phyloP scores from a whole-genome alignment of 2,329 filamentous ascomycete species.

The Beauveria rudraprayagi region DNA sequence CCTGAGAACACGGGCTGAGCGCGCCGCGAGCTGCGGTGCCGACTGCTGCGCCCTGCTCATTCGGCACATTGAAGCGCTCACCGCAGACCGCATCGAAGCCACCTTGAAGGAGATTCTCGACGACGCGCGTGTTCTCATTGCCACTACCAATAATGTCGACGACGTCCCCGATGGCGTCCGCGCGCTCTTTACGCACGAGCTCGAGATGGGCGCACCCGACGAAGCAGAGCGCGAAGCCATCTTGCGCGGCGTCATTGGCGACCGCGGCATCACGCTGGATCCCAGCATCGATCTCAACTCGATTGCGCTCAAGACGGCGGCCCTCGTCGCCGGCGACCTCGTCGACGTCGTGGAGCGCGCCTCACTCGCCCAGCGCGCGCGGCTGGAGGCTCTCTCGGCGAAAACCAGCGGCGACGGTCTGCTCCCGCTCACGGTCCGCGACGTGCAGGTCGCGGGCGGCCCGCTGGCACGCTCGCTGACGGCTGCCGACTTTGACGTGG shows the following conservation, averaged over 20 bases:
- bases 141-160: conserved; percentile 91
- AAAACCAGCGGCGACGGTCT: conserved; percentile 30
- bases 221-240: conserved; percentile 89
- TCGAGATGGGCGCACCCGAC: conserved; percentile 88
- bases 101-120: conserved; percentile 76
- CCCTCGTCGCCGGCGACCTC: conserved; percentile 86
- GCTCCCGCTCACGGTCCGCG: conserved; percentile 56
- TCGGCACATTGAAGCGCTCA: conserved; percentile 82
- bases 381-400: conserved; percentile 64
- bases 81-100: conserved; percentile 80
- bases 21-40: conserved; percentile 79
- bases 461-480: conserved; percentile 69
- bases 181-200: conserved; percentile 87
- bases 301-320: conserved; percentile 90
- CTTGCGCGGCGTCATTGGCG: conserved; percentile 67
- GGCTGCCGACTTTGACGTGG: conserved; percentile 79
- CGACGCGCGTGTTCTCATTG: conserved; percentile 76
- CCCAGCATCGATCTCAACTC: conserved; percentile 75
- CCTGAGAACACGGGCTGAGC: conserved; percentile 76
- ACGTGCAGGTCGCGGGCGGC: conserved; percentile 84
- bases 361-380: conserved; percentile 63
- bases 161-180: conserved; percentile 87
- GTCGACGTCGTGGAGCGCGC: conserved; percentile 92
- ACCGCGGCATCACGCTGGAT: conserved; percentile 68
- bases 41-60: conserved; percentile 80